Base-by-base conservation (phyloP, 257 asterid species). In the Solanum raphanifolium region DNA sequence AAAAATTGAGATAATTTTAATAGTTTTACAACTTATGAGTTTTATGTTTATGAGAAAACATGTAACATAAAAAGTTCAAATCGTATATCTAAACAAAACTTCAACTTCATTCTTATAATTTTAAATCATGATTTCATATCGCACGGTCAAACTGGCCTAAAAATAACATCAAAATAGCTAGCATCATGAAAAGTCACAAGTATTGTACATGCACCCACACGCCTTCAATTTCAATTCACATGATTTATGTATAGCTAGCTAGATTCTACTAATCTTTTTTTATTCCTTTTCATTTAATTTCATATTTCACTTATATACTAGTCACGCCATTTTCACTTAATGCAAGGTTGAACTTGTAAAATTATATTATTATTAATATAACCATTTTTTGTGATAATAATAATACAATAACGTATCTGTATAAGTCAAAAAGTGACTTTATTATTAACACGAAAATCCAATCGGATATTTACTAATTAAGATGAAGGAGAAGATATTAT, bases 71-170 rank as follows among this genome's bases (percentile, higher is more conserved):
- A 52, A 15, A 2, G 2, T 15, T 2, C 7, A 16, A 52, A 52
- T 5, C 21, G 3, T 2, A 5, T 52, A 0, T 52, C 16, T 0
- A 2, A 48, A 48, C 0, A 2, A 46, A 13, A 5, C 20, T 48
- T 48, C 8, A 48, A 48, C 3, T 48, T 48, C 1, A 16, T 48
- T 48, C 8, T 48, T 16, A 48, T 48, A 16, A 52, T 52, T 52
- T 52, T 16, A 41, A 41, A 41, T 41, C 48, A 41, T 41, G 5
- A 41, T 41, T 41, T 41, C 5, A 52, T 16, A 52, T 15, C 3
- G 2, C 21, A 5, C 9, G 1, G 1, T 16, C 8, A 48, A 48
- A 48, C 4, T 0, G 2, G 0, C 9, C 21, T 5, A 48, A 48
- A 43, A 48, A 16, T 6, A 52, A 6, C 21, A 16, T 16, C 23